Conservation (phyloP, 73 alveolate species). For the Stentor coeruleus region DNA sequence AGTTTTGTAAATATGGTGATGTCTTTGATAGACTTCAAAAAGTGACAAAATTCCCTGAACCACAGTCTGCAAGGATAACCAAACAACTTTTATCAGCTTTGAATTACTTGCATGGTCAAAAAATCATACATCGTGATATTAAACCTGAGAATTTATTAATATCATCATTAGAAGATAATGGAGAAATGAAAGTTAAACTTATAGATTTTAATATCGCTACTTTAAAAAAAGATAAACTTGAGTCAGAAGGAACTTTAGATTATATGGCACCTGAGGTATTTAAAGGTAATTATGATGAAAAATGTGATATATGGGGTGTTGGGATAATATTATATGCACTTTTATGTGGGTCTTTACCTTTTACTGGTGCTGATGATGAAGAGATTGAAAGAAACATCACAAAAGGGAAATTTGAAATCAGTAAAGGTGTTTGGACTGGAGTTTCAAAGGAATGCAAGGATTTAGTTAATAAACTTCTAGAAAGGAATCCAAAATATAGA, state of each 20-base stretch:
- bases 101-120: constrained; percentile 57
- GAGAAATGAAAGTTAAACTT: constrained; percentile 78
- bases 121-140: constrained; percentile 72
- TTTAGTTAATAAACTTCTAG: constrained; percentile 54
- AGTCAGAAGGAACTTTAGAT: constrained; percentile 34
- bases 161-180: constrained; percentile 33
- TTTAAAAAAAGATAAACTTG: not conserved
- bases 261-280: constrained; percentile 52
- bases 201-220: constrained; percentile 79
- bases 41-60: constrained; percentile 44
- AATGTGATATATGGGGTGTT: constrained; percentile 41
- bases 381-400: constrained; percentile 25
- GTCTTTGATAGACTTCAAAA: constrained; percentile 54
- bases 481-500: constrained; percentile 63
- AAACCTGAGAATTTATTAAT: constrained; percentile 67
- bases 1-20: constrained; percentile 87
- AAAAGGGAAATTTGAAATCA: constrained; percentile 26
- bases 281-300: constrained; percentile 31
- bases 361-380: constrained; percentile 29
- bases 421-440: not conserved
- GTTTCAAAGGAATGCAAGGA: constrained; percentile 37
- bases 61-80: constrained; percentile 52
- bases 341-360: constrained; percentile 46
- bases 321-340: constrained; percentile 41
- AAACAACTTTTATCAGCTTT: constrained; percentile 55